Percentiles rank a stretch among this genome's conserved stretches.
Conservation (phyloP, 345 rosid genomes). For the Theobroma cacao region DNA sequence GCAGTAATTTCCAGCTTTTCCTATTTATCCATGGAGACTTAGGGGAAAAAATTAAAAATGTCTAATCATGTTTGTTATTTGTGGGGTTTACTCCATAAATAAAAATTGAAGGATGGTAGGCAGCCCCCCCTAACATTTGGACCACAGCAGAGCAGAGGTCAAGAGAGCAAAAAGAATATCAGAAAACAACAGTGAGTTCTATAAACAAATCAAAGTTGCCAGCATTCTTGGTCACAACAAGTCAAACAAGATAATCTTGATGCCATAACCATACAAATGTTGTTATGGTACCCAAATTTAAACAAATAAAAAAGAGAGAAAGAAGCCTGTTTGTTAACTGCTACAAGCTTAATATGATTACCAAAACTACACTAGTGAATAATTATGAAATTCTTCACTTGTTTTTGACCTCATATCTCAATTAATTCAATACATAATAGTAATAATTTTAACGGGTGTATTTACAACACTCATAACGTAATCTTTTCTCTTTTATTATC, state of each 20-base stretch:
- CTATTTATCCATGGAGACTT: not conserved
- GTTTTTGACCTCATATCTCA: too few relatives aligned
- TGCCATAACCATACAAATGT: not conserved
- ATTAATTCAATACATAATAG: too few relatives aligned
- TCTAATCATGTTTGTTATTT: slow-evolving; percentile 6
- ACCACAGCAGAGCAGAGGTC: not conserved
- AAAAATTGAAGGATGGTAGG: not conserved
- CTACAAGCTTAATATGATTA: too few relatives aligned
- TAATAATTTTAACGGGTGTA: too few relatives aligned
- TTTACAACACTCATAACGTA: too few relatives aligned
- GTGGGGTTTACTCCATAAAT: slow-evolving; percentile 1
- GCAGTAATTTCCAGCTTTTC: not conserved
- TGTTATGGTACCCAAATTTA: too few relatives aligned
- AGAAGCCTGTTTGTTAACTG: too few relatives aligned
- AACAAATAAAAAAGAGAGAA: too few relatives aligned
- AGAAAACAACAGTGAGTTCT: not conserved
- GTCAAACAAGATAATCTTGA: not conserved
- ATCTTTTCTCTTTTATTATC: too few relatives aligned
- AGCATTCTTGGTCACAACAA: not conserved
- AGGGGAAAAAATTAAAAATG: not conserved
- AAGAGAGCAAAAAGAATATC: not conserved
- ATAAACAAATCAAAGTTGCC: slow-evolving; percentile 6
- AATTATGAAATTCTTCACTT: too few relatives aligned
- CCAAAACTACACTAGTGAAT: too few relatives aligned
- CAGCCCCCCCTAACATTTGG: not conserved